A percentile compares a stretch with the other conserved stretches of the same genome.
Conservation (phyloP, 2,329 filamentous ascomycete species). For the Epichloe hybrida region DNA sequence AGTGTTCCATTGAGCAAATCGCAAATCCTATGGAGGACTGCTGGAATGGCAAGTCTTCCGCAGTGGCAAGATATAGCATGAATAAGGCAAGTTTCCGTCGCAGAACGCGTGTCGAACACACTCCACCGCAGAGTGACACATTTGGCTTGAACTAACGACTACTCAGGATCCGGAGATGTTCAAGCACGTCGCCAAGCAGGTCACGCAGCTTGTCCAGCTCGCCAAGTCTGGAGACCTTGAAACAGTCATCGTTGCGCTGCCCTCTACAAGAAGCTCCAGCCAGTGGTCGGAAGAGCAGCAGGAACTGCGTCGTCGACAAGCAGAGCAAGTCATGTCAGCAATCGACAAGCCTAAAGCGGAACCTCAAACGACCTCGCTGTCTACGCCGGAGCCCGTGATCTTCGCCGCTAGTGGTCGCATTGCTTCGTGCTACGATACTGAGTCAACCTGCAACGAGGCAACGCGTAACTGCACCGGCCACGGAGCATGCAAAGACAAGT, state of each 20-base stretch:
- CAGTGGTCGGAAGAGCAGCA: constrained; percentile 27
- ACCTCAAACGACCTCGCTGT: constrained; percentile 13
- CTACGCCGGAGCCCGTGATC: constrained; percentile 17
- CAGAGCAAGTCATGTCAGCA: constrained; percentile 32
- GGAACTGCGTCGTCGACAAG: constrained; percentile 34
- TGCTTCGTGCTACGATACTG: constrained; percentile 61
- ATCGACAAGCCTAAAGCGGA: constrained; percentile 16
- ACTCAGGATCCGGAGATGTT: constrained; percentile 28
- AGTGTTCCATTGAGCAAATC: constrained; percentile 25
- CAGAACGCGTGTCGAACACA: not conserved
- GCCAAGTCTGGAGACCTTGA: constrained; percentile 39
- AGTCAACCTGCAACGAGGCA: constrained; percentile 50
- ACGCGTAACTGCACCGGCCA: constrained; percentile 77
- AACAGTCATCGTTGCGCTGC: constrained; percentile 42
- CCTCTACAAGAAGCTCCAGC: constrained; percentile 27
- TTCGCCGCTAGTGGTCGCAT: constrained; percentile 31
- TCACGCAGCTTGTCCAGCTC: constrained; percentile 31
- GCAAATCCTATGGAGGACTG: constrained; percentile 31
- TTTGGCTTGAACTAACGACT: constrained; percentile 11
- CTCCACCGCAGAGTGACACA: not conserved
- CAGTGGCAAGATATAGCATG: not conserved
- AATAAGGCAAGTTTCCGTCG: not conserved
- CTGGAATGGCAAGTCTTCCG: constrained; percentile 27
- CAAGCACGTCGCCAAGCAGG: constrained; percentile 27
- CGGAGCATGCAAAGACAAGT: constrained; percentile 62